Percentiles rank a stretch among this genome's conserved stretches.
phyloP scores from a whole-genome alignment of 108 stramenopile species.

The Aurantiochytrium sp. region DNA sequence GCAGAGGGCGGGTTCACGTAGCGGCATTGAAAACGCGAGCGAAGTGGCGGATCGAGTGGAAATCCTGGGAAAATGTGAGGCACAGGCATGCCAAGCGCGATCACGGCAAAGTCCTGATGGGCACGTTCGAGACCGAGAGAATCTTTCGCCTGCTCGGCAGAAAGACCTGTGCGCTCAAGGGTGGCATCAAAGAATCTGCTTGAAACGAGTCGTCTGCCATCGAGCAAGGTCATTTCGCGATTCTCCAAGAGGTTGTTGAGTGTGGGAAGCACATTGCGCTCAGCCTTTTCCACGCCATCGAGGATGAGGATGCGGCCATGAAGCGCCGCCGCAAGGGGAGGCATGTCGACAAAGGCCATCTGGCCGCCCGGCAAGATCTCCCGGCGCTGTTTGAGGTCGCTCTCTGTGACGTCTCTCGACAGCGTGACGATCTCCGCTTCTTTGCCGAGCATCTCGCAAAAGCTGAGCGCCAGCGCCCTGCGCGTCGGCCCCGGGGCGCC shows the following conservation, averaged over 20 bases:
- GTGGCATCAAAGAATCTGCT: neutral
- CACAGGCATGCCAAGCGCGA: conserved; percentile 52
- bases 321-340: conserved; percentile 73
- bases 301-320: conserved; percentile 60
- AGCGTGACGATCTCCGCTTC: conserved; percentile 63
- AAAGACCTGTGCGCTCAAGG: neutral
- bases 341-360: conserved; percentile 52
- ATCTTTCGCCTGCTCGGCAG: neutral
- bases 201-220: conserved; percentile 12
- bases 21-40: conserved; percentile 18
- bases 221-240: conserved; percentile 31
- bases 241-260: conserved; percentile 42
- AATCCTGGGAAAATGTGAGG: conserved; percentile 43
- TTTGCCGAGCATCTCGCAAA: conserved; percentile 54
- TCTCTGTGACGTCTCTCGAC: conserved; percentile 65
- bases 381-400: conserved; percentile 73
- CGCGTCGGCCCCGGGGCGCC: conserved; percentile 57
- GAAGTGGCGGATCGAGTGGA: conserved; percentile 26
- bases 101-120: conserved; percentile 55
- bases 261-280: conserved; percentile 37
- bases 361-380: conserved; percentile 35
- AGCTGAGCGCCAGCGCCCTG: conserved; percentile 53
- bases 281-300: conserved; percentile 35
- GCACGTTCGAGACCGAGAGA: neutral
- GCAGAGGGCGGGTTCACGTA: neutral